Percentiles rank a stretch among this genome's conserved stretches.
phyloP scores from a whole-genome alignment of 1,284 basidiomycete genomes.

The Cryptococcus sp. region DNA sequence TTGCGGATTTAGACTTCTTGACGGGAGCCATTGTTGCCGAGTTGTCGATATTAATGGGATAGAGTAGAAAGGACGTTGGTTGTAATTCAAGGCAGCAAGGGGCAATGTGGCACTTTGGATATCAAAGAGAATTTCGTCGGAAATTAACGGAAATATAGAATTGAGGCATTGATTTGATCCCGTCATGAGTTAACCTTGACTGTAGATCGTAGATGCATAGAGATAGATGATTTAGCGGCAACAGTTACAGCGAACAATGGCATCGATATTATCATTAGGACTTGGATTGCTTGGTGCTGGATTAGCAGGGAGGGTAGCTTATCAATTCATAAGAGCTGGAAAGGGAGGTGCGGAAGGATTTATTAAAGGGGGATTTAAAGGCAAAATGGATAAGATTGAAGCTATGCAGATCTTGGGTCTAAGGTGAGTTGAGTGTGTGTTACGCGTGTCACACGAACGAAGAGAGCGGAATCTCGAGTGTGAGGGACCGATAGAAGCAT shows the following conservation, averaged over 20 bases:
- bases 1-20: conserved; percentile 89
- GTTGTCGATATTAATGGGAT: conserved; percentile 2
- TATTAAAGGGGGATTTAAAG: conserved; percentile 88
- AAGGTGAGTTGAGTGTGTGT: conserved; percentile 63
- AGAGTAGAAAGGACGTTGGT: neutral
- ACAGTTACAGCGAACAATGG: conserved; percentile 35
- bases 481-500: too few species aligned
- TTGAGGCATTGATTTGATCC: neutral
- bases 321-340: conserved; percentile 50
- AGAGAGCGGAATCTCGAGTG: too few species aligned
- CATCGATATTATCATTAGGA: conserved; percentile 68
- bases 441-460: neutral
- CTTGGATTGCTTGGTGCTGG: conserved; percentile 75
- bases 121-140: conserved; percentile 6
- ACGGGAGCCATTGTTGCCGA: conserved; percentile 71
- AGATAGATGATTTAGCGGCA: neutral
- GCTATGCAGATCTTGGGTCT: conserved; percentile 88
- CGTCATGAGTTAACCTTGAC: neutral
- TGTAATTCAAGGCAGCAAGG: neutral
- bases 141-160: conserved; percentile 5
- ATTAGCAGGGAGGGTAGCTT: conserved; percentile 65
- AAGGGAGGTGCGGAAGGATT: conserved; percentile 72
- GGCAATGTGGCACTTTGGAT: neutral
- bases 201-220: too few species aligned
- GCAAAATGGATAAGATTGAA: conserved; percentile 93